Evolutionary conservation across 116 monocot species (phyloP), one percentile per base, ranked within the genome.

Genomic region (Zostera marina): DNA sequence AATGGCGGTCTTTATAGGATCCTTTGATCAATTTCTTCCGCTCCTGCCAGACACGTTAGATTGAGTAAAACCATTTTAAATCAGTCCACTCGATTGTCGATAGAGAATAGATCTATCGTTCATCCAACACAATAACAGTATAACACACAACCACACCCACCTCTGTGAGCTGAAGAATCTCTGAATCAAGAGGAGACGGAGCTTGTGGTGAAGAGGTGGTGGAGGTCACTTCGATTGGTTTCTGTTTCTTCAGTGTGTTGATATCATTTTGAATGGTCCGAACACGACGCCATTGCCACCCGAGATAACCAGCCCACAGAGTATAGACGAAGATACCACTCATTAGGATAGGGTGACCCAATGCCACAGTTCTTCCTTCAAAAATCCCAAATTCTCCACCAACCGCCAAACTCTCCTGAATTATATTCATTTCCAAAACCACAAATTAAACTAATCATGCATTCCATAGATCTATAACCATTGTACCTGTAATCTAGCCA

Each of bases 271-370:
- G 83, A 53, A 84, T 74, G 58, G 92, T 92, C 21, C 87, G 65
- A 9, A 87, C 81, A n/a, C 92, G 76, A 25, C 92, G 87, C 87
- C 92, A 92, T 20, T 92, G 92, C 92, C 92, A 87, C 7, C 92
- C 87, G 1, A 92, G 69, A 54, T 92, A 92, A 0, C 84, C 92
- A 7, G 87, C 71, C 72, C 74, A 87, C 3, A 92, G 73, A 8
- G 92, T 87, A 63, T 79, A 92, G 13, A 72, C 56, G 72, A 87
- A 92, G 68, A 92, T 76, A 22, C 87, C 44, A 0, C 76, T 68
- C 89, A 89, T 89, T 26, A 76, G 78, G 25, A 76, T 16, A 16
- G 89, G 89, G 61, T 89, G 89, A 11, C 83, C 41, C 42, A 83
- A 72, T 12, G 88, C 68, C 3, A 81, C 22, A 19, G 63, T 70